Conservation (phyloP, 805 yeast genomes). For the Ogataea sp. region DNA sequence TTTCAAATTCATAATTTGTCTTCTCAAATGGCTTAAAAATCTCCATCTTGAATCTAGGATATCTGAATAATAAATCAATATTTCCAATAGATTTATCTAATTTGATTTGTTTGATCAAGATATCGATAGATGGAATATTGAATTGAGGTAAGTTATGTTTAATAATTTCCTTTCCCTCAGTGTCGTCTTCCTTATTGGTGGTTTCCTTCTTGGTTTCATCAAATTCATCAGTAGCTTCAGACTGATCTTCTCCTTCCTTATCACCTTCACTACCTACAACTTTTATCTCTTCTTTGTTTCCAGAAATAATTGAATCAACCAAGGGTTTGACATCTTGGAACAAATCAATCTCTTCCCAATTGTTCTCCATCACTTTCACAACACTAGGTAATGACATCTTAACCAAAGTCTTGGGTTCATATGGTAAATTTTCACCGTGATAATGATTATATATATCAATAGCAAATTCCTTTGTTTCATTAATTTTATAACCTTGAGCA, state of each 20-base stretch:
- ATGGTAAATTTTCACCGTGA: slow-evolving; percentile 37
- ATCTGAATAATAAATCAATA: slow-evolving; percentile 61
- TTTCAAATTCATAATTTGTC: slow-evolving; percentile 45
- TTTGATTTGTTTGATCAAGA: slow-evolving; percentile 22
- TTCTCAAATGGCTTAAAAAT: slow-evolving; percentile 54
- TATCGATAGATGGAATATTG: slow-evolving; percentile 27
- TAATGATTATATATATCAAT: neutral
- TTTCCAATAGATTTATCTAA: slow-evolving; percentile 34
- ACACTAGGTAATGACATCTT: slow-evolving; percentile 46
- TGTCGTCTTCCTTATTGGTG: neutral
- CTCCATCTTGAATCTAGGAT: slow-evolving; percentile 53
- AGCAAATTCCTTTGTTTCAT: neutral
- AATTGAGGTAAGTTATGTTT: slow-evolving; percentile 17
- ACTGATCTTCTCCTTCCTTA: neutral
- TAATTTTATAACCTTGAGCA: slow-evolving; percentile 25
- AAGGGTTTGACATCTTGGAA: slow-evolving; percentile 10
- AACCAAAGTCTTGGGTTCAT: slow-evolving; percentile 40
- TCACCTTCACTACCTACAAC: slow-evolving; percentile 2
- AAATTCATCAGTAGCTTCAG: slow-evolving; percentile 2
- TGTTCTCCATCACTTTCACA: slow-evolving; percentile 26
- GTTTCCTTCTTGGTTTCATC: slow-evolving; percentile 11
- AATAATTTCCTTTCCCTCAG: slow-evolving; percentile 8
- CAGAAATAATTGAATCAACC: neutral
- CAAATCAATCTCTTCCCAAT: slow-evolving; percentile 35
- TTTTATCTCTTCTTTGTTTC: neutral